phyloP scores from a whole-genome alignment of 2,329 filamentous ascomycete species.

The Talaromyces sp. region DNA sequence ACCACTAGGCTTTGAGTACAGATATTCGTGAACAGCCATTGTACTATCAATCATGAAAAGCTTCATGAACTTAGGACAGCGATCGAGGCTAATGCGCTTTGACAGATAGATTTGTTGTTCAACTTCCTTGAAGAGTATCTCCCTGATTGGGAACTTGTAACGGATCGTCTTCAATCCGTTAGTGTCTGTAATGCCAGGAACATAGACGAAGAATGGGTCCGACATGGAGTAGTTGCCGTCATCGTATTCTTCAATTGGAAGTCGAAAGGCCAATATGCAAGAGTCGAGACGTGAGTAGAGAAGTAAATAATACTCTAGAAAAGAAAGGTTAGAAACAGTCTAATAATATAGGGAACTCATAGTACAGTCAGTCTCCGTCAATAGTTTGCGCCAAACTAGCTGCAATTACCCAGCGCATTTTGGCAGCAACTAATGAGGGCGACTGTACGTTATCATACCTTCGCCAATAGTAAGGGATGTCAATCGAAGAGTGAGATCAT shows the following conservation, averaged over 20 bases:
- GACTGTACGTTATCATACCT: constrained; percentile 31
- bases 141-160: constrained; percentile 22
- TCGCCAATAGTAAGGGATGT: constrained; percentile 28
- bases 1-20: constrained; percentile 23
- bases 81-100: constrained; percentile 19
- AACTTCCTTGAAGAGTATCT: constrained; percentile 32
- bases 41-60: constrained; percentile 31
- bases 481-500: constrained; percentile 49
- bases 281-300: constrained; percentile 37
- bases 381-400: too few relatives aligned
- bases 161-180: constrained; percentile 10
- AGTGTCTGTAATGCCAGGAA: constrained; percentile 20
- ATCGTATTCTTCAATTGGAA: constrained; percentile 23
- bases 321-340: constrained; percentile 10
- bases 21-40: constrained; percentile 31
- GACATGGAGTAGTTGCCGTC: constrained; percentile 19
- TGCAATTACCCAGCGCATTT: too few relatives aligned
- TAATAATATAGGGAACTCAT: neutral
- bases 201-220: constrained; percentile 32
- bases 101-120: constrained; percentile 15
- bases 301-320: constrained; percentile 33
- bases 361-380: too few relatives aligned
- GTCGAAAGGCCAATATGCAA: constrained; percentile 30
- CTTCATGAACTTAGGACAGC: constrained; percentile 29
- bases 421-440: too few relatives aligned